These are phyloP conservation scores for Thymus mandschuricus DNA, from an alignment of 257 asterid genomes.

Conservation along the genomic window DNA sequence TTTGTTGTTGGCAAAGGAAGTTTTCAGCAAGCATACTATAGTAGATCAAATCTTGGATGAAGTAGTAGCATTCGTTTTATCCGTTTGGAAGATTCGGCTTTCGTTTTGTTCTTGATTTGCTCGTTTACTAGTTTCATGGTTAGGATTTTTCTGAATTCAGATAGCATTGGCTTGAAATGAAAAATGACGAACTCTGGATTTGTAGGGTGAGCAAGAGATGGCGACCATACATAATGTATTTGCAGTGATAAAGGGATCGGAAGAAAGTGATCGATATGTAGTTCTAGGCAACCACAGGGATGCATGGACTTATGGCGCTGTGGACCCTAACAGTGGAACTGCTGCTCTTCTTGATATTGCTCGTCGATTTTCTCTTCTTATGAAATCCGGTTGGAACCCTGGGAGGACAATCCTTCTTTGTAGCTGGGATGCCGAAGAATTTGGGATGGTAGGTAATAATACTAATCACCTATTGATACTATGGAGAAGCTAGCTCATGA, in stretches of 20 bases:
- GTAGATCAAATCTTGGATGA: neutral
- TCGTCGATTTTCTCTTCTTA: conserved; percentile 72
- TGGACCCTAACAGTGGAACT: conserved; percentile 97
- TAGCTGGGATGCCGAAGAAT: conserved; percentile 99
- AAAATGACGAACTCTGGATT: conserved; percentile 1
- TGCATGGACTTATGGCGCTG: conserved; percentile 99
- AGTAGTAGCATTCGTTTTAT: neutral
- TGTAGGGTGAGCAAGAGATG: conserved; percentile 77
- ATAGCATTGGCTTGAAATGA: neutral
- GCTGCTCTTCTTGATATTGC: conserved; percentile 93
- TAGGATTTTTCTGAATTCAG: no score
- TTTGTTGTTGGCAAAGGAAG: conserved; percentile 4
- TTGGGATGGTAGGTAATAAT: conserved; percentile 96
- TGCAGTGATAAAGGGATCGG: conserved; percentile 70
- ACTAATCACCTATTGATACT: conserved; percentile 34
- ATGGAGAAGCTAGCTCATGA: neutral
- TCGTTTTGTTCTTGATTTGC: neutral
- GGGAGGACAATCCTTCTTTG: conserved; percentile 81
- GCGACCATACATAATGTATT: conserved; percentile 73
- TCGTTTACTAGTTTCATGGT: neutral
- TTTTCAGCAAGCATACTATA: neutral
- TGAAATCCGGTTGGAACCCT: conserved; percentile 86
- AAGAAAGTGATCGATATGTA: conserved; percentile 81
- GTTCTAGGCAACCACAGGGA: conserved; percentile 96
- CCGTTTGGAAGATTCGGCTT: neutral